Evolutionary conservation across 2,329 filamentous ascomycete species (phyloP).

Genomic region (Ophiostoma australiae): DNA sequence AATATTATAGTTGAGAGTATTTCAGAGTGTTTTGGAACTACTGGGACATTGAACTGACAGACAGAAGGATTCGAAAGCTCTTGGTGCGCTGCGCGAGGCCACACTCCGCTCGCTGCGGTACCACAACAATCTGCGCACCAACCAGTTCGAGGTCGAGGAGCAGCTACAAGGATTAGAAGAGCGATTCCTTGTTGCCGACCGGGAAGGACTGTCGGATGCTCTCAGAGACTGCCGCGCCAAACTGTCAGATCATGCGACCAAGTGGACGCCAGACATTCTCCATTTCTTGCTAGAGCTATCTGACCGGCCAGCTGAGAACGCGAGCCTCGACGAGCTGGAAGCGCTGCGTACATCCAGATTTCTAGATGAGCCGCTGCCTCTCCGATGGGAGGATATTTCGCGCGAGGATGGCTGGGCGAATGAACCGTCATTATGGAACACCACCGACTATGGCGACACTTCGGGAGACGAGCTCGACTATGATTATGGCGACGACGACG

Average conservation of each 20-base stretch:
- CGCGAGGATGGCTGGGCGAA: constrained; percentile 67
- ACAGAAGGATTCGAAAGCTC: constrained; percentile 35
- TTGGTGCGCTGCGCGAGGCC: constrained; percentile 45
- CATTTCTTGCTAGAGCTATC: constrained; percentile 76
- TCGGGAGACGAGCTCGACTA: constrained; percentile 43
- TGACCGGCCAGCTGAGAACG: constrained; percentile 68
- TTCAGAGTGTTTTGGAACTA: neutral
- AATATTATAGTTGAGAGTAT: neutral
- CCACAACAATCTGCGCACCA: constrained; percentile 59
- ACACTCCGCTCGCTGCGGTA: constrained; percentile 49
- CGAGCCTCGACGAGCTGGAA: constrained; percentile 60
- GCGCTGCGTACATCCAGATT: constrained; percentile 44
- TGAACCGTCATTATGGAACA: constrained; percentile 64
- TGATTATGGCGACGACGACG: constrained; percentile 55
- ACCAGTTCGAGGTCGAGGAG: constrained; percentile 67
- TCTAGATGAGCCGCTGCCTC: constrained; percentile 39
- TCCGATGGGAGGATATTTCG: constrained; percentile 78
- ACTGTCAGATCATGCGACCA: constrained; percentile 35
- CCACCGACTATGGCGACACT: constrained; percentile 59
- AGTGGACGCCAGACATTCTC: constrained; percentile 74
- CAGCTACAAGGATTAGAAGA: constrained; percentile 71
- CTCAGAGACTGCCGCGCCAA: constrained; percentile 44
- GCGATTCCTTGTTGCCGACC: constrained; percentile 74
- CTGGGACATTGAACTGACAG: constrained; percentile 7
- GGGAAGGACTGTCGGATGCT: constrained; percentile 72